Conservation (phyloP, 2,329 filamentous ascomycete species). For the Fusarium citri region DNA sequence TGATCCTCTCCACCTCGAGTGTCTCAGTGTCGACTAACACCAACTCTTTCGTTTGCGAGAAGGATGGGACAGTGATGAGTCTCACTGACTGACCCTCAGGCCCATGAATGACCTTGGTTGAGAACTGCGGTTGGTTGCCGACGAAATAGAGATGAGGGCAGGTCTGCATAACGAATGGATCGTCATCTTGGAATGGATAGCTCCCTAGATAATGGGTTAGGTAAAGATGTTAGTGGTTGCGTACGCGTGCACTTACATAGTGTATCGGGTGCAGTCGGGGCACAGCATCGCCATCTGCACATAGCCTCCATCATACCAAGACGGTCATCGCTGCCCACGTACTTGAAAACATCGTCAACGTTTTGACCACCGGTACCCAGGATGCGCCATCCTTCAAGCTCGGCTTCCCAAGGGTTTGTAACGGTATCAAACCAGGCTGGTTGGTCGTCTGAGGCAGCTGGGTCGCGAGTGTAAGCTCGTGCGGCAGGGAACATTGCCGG, state of each 20-base stretch:
- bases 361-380: conserved; percentile 92
- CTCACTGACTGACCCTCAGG: conserved; percentile 76
- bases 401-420: conserved; percentile 93
- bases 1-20: conserved; percentile 79
- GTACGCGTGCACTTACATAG: conserved; percentile 73
- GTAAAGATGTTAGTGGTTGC: not conserved
- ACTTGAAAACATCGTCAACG: conserved; percentile 92
- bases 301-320: conserved; percentile 94
- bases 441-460: conserved; percentile 53
- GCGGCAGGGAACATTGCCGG: conserved; percentile 87
- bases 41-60: conserved; percentile 80
- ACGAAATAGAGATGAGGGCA: conserved; percentile 94
- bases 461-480: conserved; percentile 72
- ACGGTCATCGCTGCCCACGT: conserved; percentile 81
- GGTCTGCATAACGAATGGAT: conserved; percentile 86
- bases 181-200: conserved; percentile 94
- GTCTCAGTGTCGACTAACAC: conserved; percentile 89
- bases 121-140: conserved; percentile 84
- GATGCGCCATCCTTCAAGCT: conserved; percentile 89
- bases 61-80: conserved; percentile 85
- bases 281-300: conserved; percentile 89
- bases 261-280: conserved; percentile 95
- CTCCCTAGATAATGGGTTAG: conserved; percentile 71
- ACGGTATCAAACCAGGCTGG: conserved; percentile 86
- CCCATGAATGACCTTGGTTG: conserved; percentile 75